Base-by-base conservation (phyloP, 2,329 filamentous ascomycete species). In the Fusarium foetens region DNA sequence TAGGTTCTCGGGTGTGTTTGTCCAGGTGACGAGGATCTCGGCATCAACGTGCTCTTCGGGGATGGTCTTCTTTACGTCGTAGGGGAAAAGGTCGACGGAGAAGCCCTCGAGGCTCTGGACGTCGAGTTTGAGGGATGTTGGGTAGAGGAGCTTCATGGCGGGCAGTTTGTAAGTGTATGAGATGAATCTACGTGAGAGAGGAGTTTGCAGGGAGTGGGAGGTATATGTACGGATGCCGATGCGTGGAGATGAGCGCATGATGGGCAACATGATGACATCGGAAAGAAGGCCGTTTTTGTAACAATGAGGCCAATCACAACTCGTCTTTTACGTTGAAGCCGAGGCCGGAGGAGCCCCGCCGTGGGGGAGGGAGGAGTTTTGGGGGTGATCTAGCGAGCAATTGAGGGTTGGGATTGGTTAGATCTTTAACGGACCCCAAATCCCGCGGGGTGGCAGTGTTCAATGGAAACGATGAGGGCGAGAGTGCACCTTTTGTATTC, bases 131-230 rank as follows among this genome's bases (percentile, higher is more conserved):
- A 91, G 84, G 6, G 89, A 91, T 61, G 88, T 91, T 55, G 90
- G 90, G 82, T 91, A 91, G 71, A 91, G 88, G 72, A 92, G 87
- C 83, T 92, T 92, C 88, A 89, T 89, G 57, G 53, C 31, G 41
- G 41, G 27, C 27, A 33, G 48, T 39, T 35, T 27, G 7, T 11
- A 10, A 17, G 39, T 35, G 8, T 43, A 43, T 25, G 41, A 16
- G 45, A 45, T 29, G 29, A 17, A 10, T 52, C 31, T 35, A 7
- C 16, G 29, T 46, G n/a, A 35, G 39, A 49, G 43, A 38, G 21
- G 25, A 19, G 1, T 17, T 25, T 42, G 60, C 23, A 43, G 68
- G 70, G 54, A 58, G 21, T 17, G 39, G n/a, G 53, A 59, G 36
- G 70, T 73, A 73, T 73, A 73, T 73, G 67, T 73, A 73, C 54